Evolutionary conservation across 1,139 yeast genomes (phyloP).

Genomic region (Spathaspora sp.): DNA sequence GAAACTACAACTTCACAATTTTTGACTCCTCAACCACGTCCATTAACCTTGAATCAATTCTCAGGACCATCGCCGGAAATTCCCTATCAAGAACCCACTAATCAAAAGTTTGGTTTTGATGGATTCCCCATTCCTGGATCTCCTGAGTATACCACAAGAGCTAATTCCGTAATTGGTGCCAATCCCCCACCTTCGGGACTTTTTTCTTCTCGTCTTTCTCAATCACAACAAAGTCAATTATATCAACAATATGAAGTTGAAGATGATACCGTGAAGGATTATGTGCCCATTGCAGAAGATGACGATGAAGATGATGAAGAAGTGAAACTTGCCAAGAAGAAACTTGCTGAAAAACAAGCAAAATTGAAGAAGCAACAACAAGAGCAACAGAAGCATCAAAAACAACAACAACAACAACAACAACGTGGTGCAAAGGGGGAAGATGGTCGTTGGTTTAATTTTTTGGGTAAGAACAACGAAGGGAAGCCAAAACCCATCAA

Average conservation of each 20-base stretch:
- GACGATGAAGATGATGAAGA: constrained; percentile 45
- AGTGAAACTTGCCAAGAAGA: constrained; percentile 15
- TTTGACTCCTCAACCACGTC: constrained; percentile 18
- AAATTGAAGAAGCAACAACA: constrained; percentile 16
- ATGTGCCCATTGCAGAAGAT: constrained; percentile 45
- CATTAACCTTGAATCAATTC: constrained; percentile 9
- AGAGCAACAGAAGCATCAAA: constrained; percentile 14
- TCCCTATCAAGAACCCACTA: constrained; percentile 6
- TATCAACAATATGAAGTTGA: constrained; percentile 49
- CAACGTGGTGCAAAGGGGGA: constrained; percentile 3
- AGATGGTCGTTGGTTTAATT: constrained; percentile 45
- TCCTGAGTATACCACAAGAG: constrained; percentile 46
- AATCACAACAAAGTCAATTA: constrained; percentile 47
- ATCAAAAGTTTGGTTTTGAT: constrained; percentile 26
- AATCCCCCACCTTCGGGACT: constrained; percentile 21
- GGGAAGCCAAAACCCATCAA: constrained; percentile 72
- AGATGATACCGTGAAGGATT: constrained; percentile 48
- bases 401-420: constrained; percentile 4
- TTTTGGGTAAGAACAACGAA: constrained; percentile 38
- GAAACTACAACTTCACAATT: constrained; percentile 12
- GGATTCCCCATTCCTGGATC: constrained; percentile 51
- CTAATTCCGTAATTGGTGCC: constrained; percentile 46
- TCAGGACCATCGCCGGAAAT: not conserved
- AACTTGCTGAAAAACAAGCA: constrained; percentile 14
- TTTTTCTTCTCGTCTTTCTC: constrained; percentile 42